Base-by-base conservation (phyloP, 2,329 filamentous ascomycete species). In the Aspergillus pseudotamarii region DNA sequence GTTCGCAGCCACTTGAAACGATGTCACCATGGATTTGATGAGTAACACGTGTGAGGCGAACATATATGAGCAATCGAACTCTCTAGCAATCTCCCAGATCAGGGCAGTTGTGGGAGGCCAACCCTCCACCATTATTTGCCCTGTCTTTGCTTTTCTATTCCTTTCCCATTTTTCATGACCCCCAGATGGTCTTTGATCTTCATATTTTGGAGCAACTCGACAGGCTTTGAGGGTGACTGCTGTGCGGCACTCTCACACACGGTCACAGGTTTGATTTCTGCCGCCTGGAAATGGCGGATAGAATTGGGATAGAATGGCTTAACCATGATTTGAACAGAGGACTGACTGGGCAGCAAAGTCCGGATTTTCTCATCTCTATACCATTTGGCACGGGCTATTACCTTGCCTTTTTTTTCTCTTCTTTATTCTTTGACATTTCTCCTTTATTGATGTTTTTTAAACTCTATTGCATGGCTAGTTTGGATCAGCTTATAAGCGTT, bases 211-310 rank as follows among this genome's bases (percentile, higher is more conserved):
- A 21, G 48, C 48, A 51, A 34, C 16, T 30, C 19, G 48, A 11
- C 28, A 30, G 26, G 16, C 46, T 8, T 48, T 28, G 57, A 50
- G 57, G 54, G 59, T 63, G 60, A 56, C 67, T 63, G 63, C 68
- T 65, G 64, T 38, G 60, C 65, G 54, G 63, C 59, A 59, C 62
- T 62, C 60, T 57, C 60, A 55, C 32, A 4, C 28, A 58, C 54
- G 41, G n/a, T 11, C 48, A 32, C 28, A 9, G 19, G 48, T 51
- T 56, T 56, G 43, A 26, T 51, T 11, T 57, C 45, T 51, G 26
- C 63, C 59, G 63, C 64, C 62, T 43, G 57, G 57, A 43, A 65
- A 59, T 32, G 64, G 60, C 57, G 53, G 59, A n/a, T 53, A 65
- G 28, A 64, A 43, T 41, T 21, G 38, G 32, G 58, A 69, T 65